phyloP scores from a whole-genome alignment of 176 grass and related monocot genomes.

The Zoysia japonica region DNA sequence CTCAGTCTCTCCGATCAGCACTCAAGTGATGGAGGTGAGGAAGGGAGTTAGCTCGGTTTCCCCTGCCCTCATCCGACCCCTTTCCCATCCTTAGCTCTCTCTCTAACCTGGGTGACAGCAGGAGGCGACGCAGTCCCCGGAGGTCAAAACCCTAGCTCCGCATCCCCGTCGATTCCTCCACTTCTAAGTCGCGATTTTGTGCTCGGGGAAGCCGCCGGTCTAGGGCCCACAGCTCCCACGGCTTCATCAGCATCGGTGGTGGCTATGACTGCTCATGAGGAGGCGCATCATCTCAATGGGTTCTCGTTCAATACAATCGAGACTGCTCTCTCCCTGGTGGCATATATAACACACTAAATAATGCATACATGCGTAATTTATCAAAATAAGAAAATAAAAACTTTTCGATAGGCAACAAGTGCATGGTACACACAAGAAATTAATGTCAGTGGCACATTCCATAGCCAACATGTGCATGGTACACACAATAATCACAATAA shows the following conservation, averaged over 20 bases:
- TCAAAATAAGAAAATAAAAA: no score
- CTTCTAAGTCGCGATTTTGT: neutral
- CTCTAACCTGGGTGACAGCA: neutral
- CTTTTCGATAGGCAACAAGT: no score
- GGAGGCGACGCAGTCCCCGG: slow-evolving; percentile 3
- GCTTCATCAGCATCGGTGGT: neutral
- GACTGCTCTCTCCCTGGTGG: no score
- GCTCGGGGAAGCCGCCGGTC: neutral
- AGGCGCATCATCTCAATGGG: neutral
- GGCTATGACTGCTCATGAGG: neutral
- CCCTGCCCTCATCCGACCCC: neutral
- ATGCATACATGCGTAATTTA: no score
- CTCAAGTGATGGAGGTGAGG: no score
- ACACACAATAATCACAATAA: no score
- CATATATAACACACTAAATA: no score
- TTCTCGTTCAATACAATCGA: neutral
- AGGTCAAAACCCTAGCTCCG: slow-evolving; percentile 43
- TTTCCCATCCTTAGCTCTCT: slow-evolving; percentile 7
- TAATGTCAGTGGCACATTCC: no score
- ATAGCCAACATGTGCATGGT: no score
- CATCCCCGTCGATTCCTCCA: neutral
- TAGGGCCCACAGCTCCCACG: neutral
- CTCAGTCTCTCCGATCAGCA: no score
- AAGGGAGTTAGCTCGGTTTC: neutral
- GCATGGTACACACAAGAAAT: no score